These are phyloP conservation scores for Mortierella sp. DNA, from an alignment of 371 early-diverging fungal species.

Conservation along the genomic window DNA sequence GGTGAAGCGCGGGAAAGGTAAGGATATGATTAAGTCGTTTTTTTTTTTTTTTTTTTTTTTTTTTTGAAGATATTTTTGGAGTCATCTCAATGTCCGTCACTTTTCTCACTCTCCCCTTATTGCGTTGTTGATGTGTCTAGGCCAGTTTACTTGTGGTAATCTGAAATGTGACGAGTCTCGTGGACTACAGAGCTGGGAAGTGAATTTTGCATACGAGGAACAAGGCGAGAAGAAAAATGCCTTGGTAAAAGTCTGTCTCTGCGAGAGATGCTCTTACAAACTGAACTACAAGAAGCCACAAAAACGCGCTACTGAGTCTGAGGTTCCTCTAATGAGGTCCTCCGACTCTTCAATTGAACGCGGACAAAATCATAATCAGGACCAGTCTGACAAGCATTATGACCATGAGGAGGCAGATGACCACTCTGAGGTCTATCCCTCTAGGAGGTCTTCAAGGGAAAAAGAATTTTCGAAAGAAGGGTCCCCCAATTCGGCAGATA, in stretches of 20 bases:
- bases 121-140: constrained; percentile 49
- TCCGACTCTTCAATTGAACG: too few species aligned
- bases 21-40: background rate
- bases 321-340: background rate
- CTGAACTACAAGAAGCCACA: constrained; percentile 63
- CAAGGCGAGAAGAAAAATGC: constrained; percentile 75
- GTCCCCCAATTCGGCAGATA: background rate
- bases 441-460: background rate
- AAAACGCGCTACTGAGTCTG: constrained; percentile 7
- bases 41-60: background rate
- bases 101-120: background rate
- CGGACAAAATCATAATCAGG: too few species aligned
- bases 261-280: constrained; percentile 70
- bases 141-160: constrained; percentile 79
- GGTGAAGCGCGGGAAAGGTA: constrained; percentile 81
- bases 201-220: constrained; percentile 86
- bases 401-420: too few species aligned
- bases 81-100: constrained; percentile 1
- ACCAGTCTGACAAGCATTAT: too few species aligned
- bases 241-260: constrained; percentile 83
- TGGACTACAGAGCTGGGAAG: constrained; percentile 82
- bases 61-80: background rate
- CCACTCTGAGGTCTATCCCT: too few species aligned
- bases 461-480: background rate
- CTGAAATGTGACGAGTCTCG: constrained; percentile 61